These are phyloP conservation scores for Aquanectria penicillioides DNA, from an alignment of 2,329 filamentous ascomycete species.

Conservation along the genomic window DNA sequence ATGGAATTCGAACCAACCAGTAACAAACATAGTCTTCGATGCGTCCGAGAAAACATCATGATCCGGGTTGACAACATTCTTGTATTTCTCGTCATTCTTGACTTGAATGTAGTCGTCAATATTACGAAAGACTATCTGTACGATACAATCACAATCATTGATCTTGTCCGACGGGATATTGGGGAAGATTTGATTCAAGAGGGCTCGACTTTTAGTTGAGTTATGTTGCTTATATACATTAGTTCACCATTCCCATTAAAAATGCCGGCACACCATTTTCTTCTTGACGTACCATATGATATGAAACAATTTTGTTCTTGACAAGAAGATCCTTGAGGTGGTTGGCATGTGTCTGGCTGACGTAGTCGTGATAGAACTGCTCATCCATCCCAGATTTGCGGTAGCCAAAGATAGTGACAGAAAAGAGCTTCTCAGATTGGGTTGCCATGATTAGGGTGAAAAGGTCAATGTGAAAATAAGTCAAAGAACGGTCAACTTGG, in stretches of 20 bases:
- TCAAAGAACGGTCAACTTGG: no score
- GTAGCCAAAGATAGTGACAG: conserved; percentile 37
- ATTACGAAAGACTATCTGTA: conserved; percentile 30
- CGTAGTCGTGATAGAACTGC: conserved; percentile 34
- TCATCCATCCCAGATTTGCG: conserved; percentile 33
- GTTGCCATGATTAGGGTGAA: conserved; percentile 3
- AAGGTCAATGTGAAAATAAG: no score
- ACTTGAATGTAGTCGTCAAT: conserved; percentile 29
- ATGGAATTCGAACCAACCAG: conserved; percentile 37
- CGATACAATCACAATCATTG: conserved; percentile 24
- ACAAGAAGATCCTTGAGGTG: conserved; percentile 34
- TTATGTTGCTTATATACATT: conserved; percentile 31
- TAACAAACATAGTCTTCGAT: conserved; percentile 30
- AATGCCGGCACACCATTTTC: no score
- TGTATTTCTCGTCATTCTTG: conserved; percentile 28
- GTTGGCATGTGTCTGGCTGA: conserved; percentile 33
- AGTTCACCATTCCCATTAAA: background rate
- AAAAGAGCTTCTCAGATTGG: conserved; percentile 25
- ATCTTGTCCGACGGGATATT: conserved; percentile 26
- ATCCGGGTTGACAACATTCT: conserved; percentile 29
- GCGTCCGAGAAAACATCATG: conserved; percentile 30
- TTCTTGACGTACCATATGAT: conserved; percentile 29
- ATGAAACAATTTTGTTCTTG: conserved; percentile 37
- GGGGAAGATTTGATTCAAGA: conserved; percentile 24
- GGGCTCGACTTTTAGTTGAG: conserved; percentile 24